Evolutionary conservation across 2,329 filamentous ascomycete species (phyloP), one percentile per base, ranked within the genome.

Genomic region (Ophiostoma perfectum): DNA sequence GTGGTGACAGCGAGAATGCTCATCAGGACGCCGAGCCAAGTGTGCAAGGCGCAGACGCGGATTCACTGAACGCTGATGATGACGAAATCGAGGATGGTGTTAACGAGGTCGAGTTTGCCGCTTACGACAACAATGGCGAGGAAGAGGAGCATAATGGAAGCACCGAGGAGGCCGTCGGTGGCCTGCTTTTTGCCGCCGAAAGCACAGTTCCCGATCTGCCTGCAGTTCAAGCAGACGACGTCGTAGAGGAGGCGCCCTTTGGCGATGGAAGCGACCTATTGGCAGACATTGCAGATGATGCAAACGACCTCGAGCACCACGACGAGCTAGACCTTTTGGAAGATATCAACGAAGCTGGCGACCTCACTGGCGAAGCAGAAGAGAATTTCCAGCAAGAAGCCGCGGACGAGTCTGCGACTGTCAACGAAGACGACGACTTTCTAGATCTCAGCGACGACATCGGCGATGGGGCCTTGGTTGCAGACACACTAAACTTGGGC

Each of bases 291-390:
- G 44, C 45, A 6, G 66, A 41, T n/a, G 44, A 67, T 11, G 67
- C 12, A 18, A 65, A 64, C 1, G 38, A 60, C 11, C 27, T 47
- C 3, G 55, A 52, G 8, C 65, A 69, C 11, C 66, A 44, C 3
- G 66, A 68, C 27, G 70, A 70, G 5, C 38, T 71, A 39, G 71
- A 71, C 16, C 65, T 72, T 1, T 14, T 70, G 62, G 68, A 68
- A 36, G 66, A 67, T 4, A 44, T 69, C 14, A 47, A 70, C n/a
- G 38, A 60, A 18, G 55, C 12, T 14, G 65, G 49, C 42, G 68
- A 47, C 5, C 14, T n/a, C 44, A 8, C 12, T 9, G 65, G 16
- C 36, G 58, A 70, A 41, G 49, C 38, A 14, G 68, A 68, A 67
- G 66, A 68, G 49, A 68, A 69, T 47, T 2, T 42, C 8, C 11